Evolutionary conservation across 768 basidiomycete genomes (phyloP).

Genomic region (Termitomyces sp.): DNA sequence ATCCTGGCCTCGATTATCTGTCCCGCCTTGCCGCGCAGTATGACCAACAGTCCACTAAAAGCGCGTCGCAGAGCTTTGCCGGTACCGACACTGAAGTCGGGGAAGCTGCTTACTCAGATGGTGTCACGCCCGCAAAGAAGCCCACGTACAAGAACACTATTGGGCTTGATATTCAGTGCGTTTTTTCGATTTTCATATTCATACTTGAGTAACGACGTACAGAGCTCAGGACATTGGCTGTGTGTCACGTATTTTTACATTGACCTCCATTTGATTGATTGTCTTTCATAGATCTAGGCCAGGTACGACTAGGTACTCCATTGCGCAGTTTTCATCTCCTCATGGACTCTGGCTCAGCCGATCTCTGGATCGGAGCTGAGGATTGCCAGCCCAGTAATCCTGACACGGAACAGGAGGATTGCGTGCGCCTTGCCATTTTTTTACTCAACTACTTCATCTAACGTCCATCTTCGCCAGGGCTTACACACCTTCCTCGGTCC

Average conservation of each 20-base stretch:
- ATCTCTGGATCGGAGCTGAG: conserved; percentile 53
- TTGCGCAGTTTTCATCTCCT: conserved; percentile 40
- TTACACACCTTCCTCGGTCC: conserved; percentile 46
- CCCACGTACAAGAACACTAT: conserved; percentile 30
- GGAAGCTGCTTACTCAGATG: conserved; percentile 11
- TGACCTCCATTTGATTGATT: background rate
- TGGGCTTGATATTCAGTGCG: conserved; percentile 55
- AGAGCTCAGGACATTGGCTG: conserved; percentile 51
- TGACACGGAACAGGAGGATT: conserved; percentile 4
- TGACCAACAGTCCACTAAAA: background rate
- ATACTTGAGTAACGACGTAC: background rate
- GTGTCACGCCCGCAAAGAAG: conserved; percentile 10
- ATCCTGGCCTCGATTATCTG: conserved; percentile 2
- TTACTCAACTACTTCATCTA: background rate
- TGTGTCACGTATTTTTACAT: conserved; percentile 11
- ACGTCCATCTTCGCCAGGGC: conserved; percentile 19
- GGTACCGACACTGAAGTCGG: conserved; percentile 19
- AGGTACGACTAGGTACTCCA: conserved; percentile 39
- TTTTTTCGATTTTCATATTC: background rate
- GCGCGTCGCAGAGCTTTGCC: conserved; percentile 1
- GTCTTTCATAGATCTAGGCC: conserved; percentile 22
- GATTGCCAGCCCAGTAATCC: conserved; percentile 30
- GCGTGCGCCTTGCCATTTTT: conserved; percentile 7
- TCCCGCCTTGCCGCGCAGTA: conserved; percentile 2
- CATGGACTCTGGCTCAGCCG: conserved; percentile 60